Evolutionary conservation across 768 basidiomycete species (phyloP).

Genomic region (Mycena amicta): DNA sequence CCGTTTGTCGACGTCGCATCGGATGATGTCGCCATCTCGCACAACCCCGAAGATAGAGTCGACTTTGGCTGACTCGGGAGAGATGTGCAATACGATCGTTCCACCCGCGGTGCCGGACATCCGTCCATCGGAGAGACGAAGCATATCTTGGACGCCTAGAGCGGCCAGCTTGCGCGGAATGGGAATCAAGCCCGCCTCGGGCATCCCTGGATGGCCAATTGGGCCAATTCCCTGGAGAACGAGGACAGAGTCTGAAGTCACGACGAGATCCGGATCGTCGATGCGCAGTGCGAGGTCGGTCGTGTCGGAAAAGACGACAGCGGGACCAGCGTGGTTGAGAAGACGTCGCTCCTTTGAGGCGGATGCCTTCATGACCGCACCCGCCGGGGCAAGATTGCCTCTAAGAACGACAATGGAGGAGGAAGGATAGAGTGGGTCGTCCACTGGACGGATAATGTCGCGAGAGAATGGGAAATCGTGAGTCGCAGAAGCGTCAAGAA

Average conservation of each 20-base stretch:
- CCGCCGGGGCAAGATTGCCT: constrained; percentile 66
- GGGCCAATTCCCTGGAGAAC: constrained; percentile 21
- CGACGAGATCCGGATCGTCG: constrained; percentile 39
- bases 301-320: constrained; percentile 13
- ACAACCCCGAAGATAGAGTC: constrained; percentile 63
- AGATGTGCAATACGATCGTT: constrained; percentile 49
- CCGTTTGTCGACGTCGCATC: constrained; percentile 50
- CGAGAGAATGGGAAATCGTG: constrained; percentile 51
- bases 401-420: constrained; percentile 67
- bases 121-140: constrained; percentile 64
- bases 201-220: constrained; percentile 23
- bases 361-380: constrained; percentile 68
- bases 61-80: constrained; percentile 57
- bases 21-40: constrained; percentile 56
- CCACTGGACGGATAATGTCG: constrained; percentile 56
- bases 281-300: constrained; percentile 57
- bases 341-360: constrained; percentile 49
- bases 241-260: constrained; percentile 20
- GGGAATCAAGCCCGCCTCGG: constrained; percentile 32
- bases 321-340: constrained; percentile 13
- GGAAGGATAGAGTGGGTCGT: constrained; percentile 61
- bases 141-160: constrained; percentile 37
- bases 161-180: constrained; percentile 58
- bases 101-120: constrained; percentile 68
- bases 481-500: constrained; percentile 57